Percentiles rank a stretch among this genome's conserved stretches.
These are phyloP conservation scores for Anthracocystis setariae DNA, from an alignment of 1,284 basidiomycete species.

Conservation along the genomic window DNA sequence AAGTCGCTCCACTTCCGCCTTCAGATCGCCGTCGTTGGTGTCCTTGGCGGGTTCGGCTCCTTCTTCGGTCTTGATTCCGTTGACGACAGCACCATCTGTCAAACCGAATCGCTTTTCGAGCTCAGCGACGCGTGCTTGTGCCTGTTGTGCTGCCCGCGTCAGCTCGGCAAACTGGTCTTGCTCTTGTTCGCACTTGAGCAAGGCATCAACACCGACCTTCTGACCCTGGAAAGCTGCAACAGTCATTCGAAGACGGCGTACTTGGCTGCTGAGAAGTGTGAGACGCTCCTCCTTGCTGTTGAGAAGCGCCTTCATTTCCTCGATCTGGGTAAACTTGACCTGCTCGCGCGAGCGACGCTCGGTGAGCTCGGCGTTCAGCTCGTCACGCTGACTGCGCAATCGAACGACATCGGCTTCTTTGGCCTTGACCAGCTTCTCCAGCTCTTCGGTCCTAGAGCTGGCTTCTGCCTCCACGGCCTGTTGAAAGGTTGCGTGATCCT, in stretches of 20 bases:
- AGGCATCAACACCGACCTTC: constrained; percentile 78
- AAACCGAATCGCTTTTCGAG: constrained; percentile 29
- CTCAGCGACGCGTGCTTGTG: constrained; percentile 39
- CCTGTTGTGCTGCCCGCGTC: constrained; percentile 25
- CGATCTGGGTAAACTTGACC: constrained; percentile 60
- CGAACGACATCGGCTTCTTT: constrained; percentile 72
- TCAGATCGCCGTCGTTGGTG: constrained; percentile 52
- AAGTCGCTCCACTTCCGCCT: constrained; percentile 74
- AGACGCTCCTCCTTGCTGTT: constrained; percentile 77
- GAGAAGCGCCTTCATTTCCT: constrained; percentile 63
- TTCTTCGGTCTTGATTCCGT: constrained; percentile 14
- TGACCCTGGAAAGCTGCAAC: constrained; percentile 80
- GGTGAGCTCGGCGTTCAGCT: constrained; percentile 54
- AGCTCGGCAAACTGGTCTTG: constrained; percentile 41
- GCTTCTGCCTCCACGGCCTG: constrained; percentile 54
- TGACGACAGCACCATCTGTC: constrained; percentile 9
- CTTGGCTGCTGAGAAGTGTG: constrained; percentile 77
- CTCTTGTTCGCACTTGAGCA: constrained; percentile 71
- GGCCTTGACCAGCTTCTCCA: constrained; percentile 77
- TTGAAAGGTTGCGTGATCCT: constrained; percentile 45
- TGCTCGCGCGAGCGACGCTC: constrained; percentile 61
- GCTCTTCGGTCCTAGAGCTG: constrained; percentile 72
- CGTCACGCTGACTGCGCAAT: constrained; percentile 40
- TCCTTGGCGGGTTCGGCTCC: neutral
- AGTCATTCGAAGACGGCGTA: constrained; percentile 78